Evolutionary conservation across 768 basidiomycete genomes (phyloP), one percentile per base, ranked within the genome.

Genomic region (Xerocomellus chrysenteron): DNA sequence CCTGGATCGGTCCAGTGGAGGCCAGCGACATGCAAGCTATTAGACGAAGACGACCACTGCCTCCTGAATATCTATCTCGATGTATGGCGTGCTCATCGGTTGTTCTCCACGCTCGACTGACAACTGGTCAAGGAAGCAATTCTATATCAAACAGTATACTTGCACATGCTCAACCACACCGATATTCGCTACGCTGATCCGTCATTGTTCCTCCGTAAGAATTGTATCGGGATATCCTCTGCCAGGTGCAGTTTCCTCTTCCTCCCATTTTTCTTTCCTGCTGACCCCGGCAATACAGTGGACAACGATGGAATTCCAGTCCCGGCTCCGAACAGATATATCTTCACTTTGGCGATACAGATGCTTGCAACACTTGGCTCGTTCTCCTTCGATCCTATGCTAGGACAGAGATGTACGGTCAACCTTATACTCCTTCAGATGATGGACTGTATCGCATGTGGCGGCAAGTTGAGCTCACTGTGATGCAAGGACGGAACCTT

Each of bases 371-470:
- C 60, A 83, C 86, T 2, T 95, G 93, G 92, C 77, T 90, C 47
- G 84, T 86, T 24, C 82, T 94, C 49, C 76, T 94, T 53, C 84
- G 86, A 56, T 90, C 92, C 4, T 92, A 89, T 70, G 86, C 93
- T 13, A 80, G 80, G 49, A 87, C 90, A 1, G 92, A 93, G 70
- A 82, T 88, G 52, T 90, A 92, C 66, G 90, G 87, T 35, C 76
- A 78, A 60, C 74, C 79, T 67, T 75, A 78, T 60, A 75, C 76
- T 39, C 77, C 82, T 21, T 65, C 71, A 49, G 85, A 86, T 57
- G 88, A 87, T 42, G 91, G 91, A 8, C 82, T 88, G 12, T 92
- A 90, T 72, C 85, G 92, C 52, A 88, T 94, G 82, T 94, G 90
- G 88, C 80, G 93, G 49, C 88, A 90, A 68, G 79, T 94, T 24